phyloP scores from a whole-genome alignment of 768 basidiomycete genomes.

The Podaxis carcinomalis region DNA sequence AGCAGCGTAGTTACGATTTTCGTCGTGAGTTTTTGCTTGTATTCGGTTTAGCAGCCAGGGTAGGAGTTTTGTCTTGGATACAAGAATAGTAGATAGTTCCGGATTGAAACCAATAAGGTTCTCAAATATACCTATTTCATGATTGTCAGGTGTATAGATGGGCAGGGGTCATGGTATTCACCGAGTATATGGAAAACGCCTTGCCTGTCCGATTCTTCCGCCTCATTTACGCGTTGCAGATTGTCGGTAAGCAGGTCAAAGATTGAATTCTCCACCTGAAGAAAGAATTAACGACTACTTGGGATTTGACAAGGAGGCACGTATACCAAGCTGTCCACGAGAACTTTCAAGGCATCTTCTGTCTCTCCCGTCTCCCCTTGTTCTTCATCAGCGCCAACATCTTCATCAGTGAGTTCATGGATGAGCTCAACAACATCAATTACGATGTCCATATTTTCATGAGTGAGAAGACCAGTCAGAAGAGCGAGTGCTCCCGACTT shows the following conservation, averaged over 20 bases:
- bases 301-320: conserved; percentile 14
- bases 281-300: neutral
- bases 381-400: conserved; percentile 79
- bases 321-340: conserved; percentile 74
- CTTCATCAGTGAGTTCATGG: conserved; percentile 95
- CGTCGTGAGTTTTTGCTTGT: conserved; percentile 69
- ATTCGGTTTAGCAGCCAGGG: conserved; percentile 79
- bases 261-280: conserved; percentile 76
- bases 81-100: conserved; percentile 61
- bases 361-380: conserved; percentile 54
- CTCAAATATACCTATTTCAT: conserved; percentile 75
- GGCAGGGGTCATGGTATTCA: conserved; percentile 18
- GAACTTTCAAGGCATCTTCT: conserved; percentile 65
- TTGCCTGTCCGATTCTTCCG: conserved; percentile 85
- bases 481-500: conserved; percentile 65
- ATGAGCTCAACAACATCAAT: conserved; percentile 91
- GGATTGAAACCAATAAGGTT: conserved; percentile 88
- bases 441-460: conserved; percentile 97
- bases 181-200: conserved; percentile 94
- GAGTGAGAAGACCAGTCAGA: conserved; percentile 82
- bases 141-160: neutral
- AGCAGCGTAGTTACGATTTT: conserved; percentile 90
- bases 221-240: conserved; percentile 81
- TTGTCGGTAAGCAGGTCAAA: conserved; percentile 90
- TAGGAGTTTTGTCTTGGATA: conserved; percentile 71